These are phyloP conservation scores for Fusarium sp. DNA, from an alignment of 2,329 filamentous ascomycete genomes.

Conservation along the genomic window DNA sequence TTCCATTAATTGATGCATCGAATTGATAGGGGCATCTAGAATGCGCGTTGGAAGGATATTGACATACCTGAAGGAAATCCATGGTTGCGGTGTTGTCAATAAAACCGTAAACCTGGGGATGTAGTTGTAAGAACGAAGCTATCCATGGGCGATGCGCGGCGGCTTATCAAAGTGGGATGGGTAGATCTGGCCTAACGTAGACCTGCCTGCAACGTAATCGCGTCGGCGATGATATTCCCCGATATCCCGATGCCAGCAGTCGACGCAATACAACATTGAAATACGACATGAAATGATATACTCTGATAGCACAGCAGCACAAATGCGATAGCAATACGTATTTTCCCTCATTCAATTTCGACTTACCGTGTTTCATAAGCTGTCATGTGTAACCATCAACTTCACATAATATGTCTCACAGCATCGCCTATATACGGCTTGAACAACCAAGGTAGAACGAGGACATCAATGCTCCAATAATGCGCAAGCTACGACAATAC, in stretches of 20 bases:
- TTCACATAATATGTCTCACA: constrained; percentile 25
- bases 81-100: constrained; percentile 53
- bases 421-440: not conserved
- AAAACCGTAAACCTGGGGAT: constrained; percentile 39
- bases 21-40: not conserved
- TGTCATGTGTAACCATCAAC: not conserved
- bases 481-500: constrained; percentile 46
- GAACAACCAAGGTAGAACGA: constrained; percentile 9
- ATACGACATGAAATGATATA: constrained; percentile 5
- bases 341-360: not conserved
- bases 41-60: not conserved
- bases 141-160: constrained; percentile 14
- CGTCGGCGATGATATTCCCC: constrained; percentile 36
- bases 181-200: constrained; percentile 46
- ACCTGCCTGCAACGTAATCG: constrained; percentile 13
- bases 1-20: not conserved
- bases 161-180: constrained; percentile 39
- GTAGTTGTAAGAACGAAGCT: constrained; percentile 44
- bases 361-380: not conserved
- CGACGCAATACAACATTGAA: not conserved
- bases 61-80: constrained; percentile 63
- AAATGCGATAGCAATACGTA: not conserved
- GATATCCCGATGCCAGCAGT: constrained; percentile 37
- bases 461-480: constrained; percentile 44
- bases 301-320: not conserved